Conservation (phyloP, 176 grass and related monocot genomes). For the Triticum urartu region DNA sequence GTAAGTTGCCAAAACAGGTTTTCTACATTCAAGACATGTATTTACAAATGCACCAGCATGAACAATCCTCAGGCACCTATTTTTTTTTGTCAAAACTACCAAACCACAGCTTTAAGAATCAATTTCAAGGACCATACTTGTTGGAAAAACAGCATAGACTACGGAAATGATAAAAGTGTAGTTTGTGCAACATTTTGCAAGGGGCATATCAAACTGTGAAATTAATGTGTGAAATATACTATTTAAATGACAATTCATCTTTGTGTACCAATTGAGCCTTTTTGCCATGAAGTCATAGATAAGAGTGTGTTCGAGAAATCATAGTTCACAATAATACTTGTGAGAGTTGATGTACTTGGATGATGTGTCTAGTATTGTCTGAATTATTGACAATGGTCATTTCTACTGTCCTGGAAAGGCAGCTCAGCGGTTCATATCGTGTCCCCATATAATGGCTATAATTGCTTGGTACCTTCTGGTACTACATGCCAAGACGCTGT, state of each 20-base stretch:
- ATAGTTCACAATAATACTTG: too few species aligned
- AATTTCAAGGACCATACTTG: neutral
- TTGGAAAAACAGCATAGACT: neutral
- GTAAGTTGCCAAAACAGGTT: neutral
- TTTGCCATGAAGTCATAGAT: too few species aligned
- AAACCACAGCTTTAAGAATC: neutral
- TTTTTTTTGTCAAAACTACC: neutral
- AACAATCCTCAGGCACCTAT: neutral
- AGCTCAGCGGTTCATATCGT: neutral
- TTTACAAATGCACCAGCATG: neutral
- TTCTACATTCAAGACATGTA: neutral
- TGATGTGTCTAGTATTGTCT: too few species aligned
- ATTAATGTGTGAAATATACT: neutral
- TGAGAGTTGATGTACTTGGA: too few species aligned
- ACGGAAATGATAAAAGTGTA: neutral
- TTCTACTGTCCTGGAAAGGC: too few species aligned
- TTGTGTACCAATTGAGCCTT: neutral
- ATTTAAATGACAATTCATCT: neutral
- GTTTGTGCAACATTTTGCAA: neutral
- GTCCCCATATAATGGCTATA: neutral
- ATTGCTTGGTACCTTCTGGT: neutral
- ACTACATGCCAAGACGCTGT: neutral
- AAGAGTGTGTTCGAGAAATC: too few species aligned
- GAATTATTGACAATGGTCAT: too few species aligned
- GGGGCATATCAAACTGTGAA: neutral